These are phyloP conservation scores for Dothistroma septosporum DNA, from an alignment of 2,329 filamentous ascomycete genomes.

Conservation along the genomic window DNA sequence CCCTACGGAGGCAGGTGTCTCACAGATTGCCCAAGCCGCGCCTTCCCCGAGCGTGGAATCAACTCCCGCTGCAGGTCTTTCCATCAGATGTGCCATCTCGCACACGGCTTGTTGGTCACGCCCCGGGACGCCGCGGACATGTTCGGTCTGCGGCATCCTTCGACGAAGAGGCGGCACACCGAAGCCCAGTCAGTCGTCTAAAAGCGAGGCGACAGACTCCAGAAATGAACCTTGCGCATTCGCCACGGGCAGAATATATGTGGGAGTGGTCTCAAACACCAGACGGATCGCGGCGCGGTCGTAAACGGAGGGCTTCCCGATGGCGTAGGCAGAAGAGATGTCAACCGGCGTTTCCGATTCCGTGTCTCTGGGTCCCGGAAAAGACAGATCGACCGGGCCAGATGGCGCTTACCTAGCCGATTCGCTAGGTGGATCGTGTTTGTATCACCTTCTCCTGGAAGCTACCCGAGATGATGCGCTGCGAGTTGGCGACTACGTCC, in stretches of 20 bases:
- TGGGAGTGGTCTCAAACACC: background rate
- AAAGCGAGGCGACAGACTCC: background rate
- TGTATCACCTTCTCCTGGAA: constrained; percentile 5
- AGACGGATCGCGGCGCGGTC: background rate
- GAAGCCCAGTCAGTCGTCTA: background rate
- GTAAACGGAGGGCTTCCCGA: background rate
- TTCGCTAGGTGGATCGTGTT: constrained; percentile 9
- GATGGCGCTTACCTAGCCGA: constrained; percentile 19
- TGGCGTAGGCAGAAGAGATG: background rate
- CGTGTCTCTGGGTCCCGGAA: constrained; percentile 14
- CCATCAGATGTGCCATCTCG: background rate
- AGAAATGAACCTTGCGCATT: background rate
- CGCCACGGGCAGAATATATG: background rate
- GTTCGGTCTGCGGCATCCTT: background rate
- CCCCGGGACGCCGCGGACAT: background rate
- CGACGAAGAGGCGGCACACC: background rate
- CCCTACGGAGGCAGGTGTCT: background rate
- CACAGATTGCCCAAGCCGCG: constrained; percentile 2
- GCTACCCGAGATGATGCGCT: constrained; percentile 13
- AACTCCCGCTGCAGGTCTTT: constrained; percentile 5
- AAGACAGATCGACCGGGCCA: constrained; percentile 5
- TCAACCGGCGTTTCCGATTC: background rate
- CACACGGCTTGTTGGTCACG: background rate
- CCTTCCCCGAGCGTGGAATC: constrained; percentile 5
- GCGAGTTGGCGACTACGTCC: background rate